Conservation (phyloP, 1,284 basidiomycete genomes). For the Tilletia indica region DNA sequence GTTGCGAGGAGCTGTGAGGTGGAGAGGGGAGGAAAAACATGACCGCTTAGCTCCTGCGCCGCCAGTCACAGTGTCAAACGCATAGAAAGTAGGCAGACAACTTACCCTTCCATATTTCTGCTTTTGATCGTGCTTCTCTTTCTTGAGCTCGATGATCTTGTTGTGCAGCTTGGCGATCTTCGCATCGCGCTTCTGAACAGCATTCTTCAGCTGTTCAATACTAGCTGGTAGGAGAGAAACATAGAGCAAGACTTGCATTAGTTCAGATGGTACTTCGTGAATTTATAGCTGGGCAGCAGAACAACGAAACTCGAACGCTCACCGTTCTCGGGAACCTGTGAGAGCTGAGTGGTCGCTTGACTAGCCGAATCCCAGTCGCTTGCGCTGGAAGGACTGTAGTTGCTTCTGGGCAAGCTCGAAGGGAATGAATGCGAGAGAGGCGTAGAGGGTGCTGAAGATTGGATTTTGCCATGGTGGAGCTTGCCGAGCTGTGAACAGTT, state of each 20-base stretch:
- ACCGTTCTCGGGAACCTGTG: slow-evolving; percentile 7
- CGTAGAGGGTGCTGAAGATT: not conserved
- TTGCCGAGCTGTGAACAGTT: not conserved
- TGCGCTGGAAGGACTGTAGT: not conserved
- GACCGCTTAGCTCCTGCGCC: not conserved
- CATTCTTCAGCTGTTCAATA: not conserved
- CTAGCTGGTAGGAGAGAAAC: not conserved
- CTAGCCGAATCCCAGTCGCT: not conserved
- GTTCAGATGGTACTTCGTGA: too few species aligned
- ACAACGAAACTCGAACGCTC: not conserved
- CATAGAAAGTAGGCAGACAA: not conserved
- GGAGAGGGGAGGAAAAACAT: not conserved
- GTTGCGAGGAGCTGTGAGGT: not conserved
- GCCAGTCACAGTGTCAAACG: not conserved
- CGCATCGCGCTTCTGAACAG: not conserved
- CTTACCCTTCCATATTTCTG: not conserved
- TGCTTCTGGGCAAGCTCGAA: not conserved
- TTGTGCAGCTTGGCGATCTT: not conserved
- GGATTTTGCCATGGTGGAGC: not conserved
- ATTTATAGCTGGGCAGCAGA: too few species aligned
- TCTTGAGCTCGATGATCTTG: slow-evolving; percentile 1
- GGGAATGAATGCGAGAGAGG: not conserved
- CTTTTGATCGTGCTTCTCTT: not conserved
- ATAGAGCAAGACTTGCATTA: not conserved
- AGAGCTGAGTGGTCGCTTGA: slow-evolving; percentile 8